These are phyloP conservation scores for Sporisorium scitamineum DNA, from an alignment of 1,284 basidiomycete genomes.

Conservation along the genomic window DNA sequence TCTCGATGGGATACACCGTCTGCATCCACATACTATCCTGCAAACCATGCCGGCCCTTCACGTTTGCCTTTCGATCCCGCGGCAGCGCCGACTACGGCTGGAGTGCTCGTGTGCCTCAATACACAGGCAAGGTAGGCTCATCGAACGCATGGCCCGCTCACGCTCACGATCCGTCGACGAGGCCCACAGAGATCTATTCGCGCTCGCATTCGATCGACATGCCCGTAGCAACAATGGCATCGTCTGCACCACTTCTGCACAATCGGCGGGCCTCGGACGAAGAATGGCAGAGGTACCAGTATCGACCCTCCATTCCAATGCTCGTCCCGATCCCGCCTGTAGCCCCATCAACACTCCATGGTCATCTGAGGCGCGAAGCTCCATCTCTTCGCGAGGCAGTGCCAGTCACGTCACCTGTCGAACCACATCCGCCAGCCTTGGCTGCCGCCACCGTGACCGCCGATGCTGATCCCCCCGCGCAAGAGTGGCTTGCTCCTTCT, in stretches of 20 bases:
- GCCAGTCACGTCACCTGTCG: not conserved
- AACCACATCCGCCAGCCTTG: not conserved
- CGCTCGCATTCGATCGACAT: not conserved
- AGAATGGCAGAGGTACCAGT: constrained; percentile 26
- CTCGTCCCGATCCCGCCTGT: not conserved
- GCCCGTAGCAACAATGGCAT: constrained; percentile 2
- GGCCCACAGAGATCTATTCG: constrained; percentile 3
- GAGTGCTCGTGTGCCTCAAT: constrained; percentile 7
- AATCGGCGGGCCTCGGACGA: constrained; percentile 23
- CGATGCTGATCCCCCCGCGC: constrained; percentile 47
- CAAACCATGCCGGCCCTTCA: constrained; percentile 25
- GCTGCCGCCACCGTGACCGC: not conserved
- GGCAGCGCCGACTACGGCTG: constrained; percentile 14
- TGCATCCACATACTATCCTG: constrained; percentile 6
- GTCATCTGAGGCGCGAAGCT: not conserved
- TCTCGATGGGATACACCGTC: constrained; percentile 6
- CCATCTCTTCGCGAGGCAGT: constrained; percentile 5
- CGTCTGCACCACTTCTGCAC: not conserved
- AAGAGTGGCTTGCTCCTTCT: constrained; percentile 47
- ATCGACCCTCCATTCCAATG: not conserved
- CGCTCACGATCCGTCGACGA: not conserved
- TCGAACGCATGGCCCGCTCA: constrained; percentile 8
- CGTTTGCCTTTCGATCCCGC: constrained; percentile 19
- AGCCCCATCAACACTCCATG: not conserved
- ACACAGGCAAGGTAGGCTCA: not conserved